A percentile compares a stretch with the other conserved stretches of the same genome.
Conservation (phyloP, 805 yeast species). For the Candida arabinofermentans region DNA sequence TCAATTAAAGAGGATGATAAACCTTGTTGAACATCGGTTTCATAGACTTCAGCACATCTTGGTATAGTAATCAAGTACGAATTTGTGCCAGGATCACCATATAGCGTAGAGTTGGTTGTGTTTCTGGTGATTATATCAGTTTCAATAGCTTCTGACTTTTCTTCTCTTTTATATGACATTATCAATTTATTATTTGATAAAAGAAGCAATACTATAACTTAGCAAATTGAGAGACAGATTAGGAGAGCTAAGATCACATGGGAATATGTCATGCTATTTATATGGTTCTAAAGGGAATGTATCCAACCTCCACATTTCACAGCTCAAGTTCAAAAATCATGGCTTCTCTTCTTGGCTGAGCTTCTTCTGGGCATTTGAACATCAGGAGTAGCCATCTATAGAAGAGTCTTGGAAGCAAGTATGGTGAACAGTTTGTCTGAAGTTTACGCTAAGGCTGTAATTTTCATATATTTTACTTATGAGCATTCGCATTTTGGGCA, state of each 20-base stretch:
- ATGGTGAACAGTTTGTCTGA: background rate
- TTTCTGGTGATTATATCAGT: conserved; percentile 3
- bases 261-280: too few relatives aligned
- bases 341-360: too few relatives aligned
- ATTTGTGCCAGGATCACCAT: conserved; percentile 1
- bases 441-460: too few relatives aligned
- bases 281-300: too few relatives aligned
- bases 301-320: too few relatives aligned
- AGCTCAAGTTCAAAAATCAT: too few relatives aligned
- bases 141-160: background rate
- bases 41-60: conserved; percentile 17
- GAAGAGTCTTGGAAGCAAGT: background rate
- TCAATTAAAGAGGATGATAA: conserved; percentile 34
- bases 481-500: background rate
- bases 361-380: too few relatives aligned
- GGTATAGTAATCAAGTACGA: conserved; percentile 18
- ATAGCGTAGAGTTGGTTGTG: conserved; percentile 2
- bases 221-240: background rate
- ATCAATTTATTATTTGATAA: too few relatives aligned
- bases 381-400: too few relatives aligned
- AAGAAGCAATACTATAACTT: too few relatives aligned
- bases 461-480: too few relatives aligned
- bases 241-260: background rate
- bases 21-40: conserved; percentile 46
- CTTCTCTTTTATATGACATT: conserved; percentile 2